Percentiles rank a stretch among this genome's conserved stretches.
phyloP scores from a whole-genome alignment of 1,139 yeast species.

The Maudiozyma humilis region DNA sequence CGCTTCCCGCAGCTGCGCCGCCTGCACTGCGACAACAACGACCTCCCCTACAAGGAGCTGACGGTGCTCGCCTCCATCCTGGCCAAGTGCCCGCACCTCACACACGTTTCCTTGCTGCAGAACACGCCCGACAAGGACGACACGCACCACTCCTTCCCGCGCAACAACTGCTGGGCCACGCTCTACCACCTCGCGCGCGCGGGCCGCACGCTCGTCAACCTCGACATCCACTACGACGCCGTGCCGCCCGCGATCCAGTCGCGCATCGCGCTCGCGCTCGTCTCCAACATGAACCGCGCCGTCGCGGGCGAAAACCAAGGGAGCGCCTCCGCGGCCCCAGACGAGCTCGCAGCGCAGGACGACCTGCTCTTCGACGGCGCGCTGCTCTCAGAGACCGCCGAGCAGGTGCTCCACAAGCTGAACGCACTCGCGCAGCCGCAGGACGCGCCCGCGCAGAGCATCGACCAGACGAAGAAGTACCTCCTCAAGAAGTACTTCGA shows the following conservation, averaged over 20 bases:
- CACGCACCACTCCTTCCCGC: slow-evolving; percentile 26
- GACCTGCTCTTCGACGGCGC: slow-evolving; percentile 48
- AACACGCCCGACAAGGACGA: slow-evolving; percentile 3
- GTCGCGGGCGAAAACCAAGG: slow-evolving; percentile 37
- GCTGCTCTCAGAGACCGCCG: slow-evolving; percentile 58
- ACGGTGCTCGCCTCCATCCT: slow-evolving; percentile 63
- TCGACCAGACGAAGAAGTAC: slow-evolving; percentile 35
- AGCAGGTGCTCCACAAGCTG: slow-evolving; percentile 51
- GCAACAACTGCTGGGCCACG: slow-evolving; percentile 42
- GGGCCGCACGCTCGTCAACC: slow-evolving; percentile 55
- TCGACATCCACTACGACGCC: slow-evolving; percentile 64
- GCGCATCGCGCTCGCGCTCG: slow-evolving; percentile 70
- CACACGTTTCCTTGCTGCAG: slow-evolving; percentile 63
- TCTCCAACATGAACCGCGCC: slow-evolving; percentile 70
- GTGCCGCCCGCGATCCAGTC: slow-evolving; percentile 67
- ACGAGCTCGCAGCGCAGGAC: slow-evolving; percentile 34
- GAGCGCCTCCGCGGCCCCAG: slow-evolving; percentile 6
- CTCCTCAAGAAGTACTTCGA: slow-evolving; percentile 41
- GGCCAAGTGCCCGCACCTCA: slow-evolving; percentile 58
- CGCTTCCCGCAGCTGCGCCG: slow-evolving; percentile 56
- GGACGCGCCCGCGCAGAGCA: slow-evolving; percentile 6
- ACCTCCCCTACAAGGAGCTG: slow-evolving; percentile 54
- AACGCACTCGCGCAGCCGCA: slow-evolving; percentile 21
- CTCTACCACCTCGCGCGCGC: slow-evolving; percentile 63
- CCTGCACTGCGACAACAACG: slow-evolving; percentile 70